Evolutionary conservation across 257 asterid genomes (phyloP).

Genomic region (Leonotis leonurus): DNA sequence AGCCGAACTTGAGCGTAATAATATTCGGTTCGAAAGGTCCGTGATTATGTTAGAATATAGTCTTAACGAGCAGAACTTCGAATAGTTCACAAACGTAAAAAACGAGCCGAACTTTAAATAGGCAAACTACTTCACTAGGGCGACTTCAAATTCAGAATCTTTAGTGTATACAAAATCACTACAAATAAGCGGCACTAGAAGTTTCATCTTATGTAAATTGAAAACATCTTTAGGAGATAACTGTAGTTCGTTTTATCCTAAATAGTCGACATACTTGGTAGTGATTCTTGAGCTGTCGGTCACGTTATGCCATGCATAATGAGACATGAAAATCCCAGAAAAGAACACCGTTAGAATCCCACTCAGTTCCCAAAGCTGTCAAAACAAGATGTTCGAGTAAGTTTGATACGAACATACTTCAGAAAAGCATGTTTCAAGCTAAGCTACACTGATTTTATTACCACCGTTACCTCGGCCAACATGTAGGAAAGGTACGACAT

Average conservation of each 20-base stretch:
- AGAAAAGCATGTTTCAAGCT: too few species aligned
- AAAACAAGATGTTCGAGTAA: constrained; percentile 44
- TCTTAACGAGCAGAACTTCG: too few species aligned
- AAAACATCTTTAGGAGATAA: too few species aligned
- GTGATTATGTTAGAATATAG: too few species aligned
- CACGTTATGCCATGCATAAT: constrained; percentile 94
- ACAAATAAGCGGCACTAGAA: too few species aligned
- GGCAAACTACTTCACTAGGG: too few species aligned
- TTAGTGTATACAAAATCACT: neutral
- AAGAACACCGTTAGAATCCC: constrained; percentile 94
- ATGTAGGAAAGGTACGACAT: constrained; percentile 94
- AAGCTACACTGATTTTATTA: too few species aligned
- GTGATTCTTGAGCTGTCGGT: constrained; percentile 79
- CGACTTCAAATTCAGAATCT: neutral
- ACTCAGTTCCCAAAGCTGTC: constrained; percentile 63
- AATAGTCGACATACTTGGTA: constrained; percentile 38
- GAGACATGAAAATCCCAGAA: constrained; percentile 82
- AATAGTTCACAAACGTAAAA: too few species aligned
- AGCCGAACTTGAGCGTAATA: too few species aligned
- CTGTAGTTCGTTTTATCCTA: neutral
- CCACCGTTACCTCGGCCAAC: constrained; percentile 98
- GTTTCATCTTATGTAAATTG: too few species aligned
- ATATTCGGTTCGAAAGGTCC: too few species aligned
- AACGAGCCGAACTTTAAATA: too few species aligned
- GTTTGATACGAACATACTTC: constrained; percentile 36